Percentiles rank a stretch among this genome's conserved stretches.
These are phyloP conservation scores for Vitis hybrid DNA, from an alignment of 177 flowering plant genomes.

Conservation along the genomic window DNA sequence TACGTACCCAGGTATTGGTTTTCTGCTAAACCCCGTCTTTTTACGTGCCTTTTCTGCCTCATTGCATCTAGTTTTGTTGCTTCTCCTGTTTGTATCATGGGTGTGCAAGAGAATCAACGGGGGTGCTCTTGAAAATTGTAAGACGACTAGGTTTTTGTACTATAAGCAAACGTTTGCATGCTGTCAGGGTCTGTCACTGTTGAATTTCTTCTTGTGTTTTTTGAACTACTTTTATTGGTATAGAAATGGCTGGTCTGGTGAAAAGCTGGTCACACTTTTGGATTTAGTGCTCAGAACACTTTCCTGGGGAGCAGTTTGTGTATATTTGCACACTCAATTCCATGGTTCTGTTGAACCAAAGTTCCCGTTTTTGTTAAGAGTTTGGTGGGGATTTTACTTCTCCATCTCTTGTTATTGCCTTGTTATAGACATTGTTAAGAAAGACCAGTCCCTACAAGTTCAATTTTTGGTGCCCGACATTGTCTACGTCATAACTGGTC, in stretches of 20 bases:
- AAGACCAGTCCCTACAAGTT: constrained; percentile 18
- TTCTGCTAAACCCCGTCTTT: constrained; percentile 43
- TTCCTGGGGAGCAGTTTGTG: constrained; percentile 54
- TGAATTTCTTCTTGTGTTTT: constrained; percentile 38
- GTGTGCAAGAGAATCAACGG: constrained; percentile 22
- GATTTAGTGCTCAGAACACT: constrained; percentile 54
- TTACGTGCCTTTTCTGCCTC: constrained; percentile 49
- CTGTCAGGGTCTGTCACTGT: constrained; percentile 41
- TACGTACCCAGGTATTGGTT: constrained; percentile 19
- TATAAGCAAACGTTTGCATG: constrained; percentile 31
- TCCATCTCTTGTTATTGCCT: constrained; percentile 48
- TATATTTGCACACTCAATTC: constrained; percentile 34
- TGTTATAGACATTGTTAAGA: constrained; percentile 39
- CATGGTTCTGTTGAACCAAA: constrained; percentile 24
- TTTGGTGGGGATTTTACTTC: constrained; percentile 66
- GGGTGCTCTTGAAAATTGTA: constrained; percentile 5
- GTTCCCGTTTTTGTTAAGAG: constrained; percentile 46
- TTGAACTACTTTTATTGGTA: constrained; percentile 55
- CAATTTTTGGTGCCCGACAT: constrained; percentile 43
- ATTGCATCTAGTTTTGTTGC: constrained; percentile 46
- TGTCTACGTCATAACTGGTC: constrained; percentile 39
- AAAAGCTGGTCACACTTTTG: constrained; percentile 32
- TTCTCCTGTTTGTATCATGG: constrained; percentile 38
- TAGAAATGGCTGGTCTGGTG: constrained; percentile 59
- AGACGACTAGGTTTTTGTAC: constrained; percentile 18